phyloP scores from a whole-genome alignment of 2,329 filamentous ascomycete species.

The Aspergillus unguis region DNA sequence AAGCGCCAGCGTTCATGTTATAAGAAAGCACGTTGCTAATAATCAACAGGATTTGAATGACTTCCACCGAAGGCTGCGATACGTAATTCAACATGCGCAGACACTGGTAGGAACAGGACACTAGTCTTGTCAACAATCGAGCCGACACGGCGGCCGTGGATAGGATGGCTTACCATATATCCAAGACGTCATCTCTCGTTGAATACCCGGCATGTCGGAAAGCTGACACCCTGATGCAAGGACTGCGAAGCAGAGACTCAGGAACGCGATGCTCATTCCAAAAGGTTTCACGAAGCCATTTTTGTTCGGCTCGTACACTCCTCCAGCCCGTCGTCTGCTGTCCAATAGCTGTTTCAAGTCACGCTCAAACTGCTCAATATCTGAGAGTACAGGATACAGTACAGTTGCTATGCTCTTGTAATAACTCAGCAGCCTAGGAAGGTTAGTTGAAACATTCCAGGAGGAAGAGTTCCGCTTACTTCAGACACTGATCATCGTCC shows the following conservation, averaged over 20 bases:
- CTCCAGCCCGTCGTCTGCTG: slow-evolving; percentile 44
- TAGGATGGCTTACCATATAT: slow-evolving; percentile 51
- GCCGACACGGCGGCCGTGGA: no score
- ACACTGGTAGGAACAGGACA: slow-evolving; percentile 64
- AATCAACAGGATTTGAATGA: slow-evolving; percentile 60
- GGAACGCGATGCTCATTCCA: slow-evolving; percentile 56
- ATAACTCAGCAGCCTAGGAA: slow-evolving; percentile 48
- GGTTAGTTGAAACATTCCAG: slow-evolving; percentile 3
- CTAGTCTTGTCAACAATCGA: slow-evolving; percentile 34
- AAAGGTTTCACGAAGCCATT: slow-evolving; percentile 54
- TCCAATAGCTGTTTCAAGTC: slow-evolving; percentile 52
- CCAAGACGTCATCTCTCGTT: slow-evolving; percentile 61
- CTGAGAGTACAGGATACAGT: slow-evolving; percentile 56
- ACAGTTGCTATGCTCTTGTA: slow-evolving; percentile 56
- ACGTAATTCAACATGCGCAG: slow-evolving; percentile 63
- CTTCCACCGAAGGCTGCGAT: slow-evolving; percentile 58
- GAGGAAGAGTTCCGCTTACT: slow-evolving; percentile 18
- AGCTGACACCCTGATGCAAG: slow-evolving; percentile 61
- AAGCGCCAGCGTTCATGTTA: slow-evolving; percentile 63
- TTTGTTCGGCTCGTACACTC: slow-evolving; percentile 40
- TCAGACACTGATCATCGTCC: slow-evolving; percentile 50
- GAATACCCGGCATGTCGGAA: slow-evolving; percentile 54
- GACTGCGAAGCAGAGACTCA: slow-evolving; percentile 60
- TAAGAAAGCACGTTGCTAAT: slow-evolving; percentile 62
- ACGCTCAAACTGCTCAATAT: slow-evolving; percentile 50